Base-by-base conservation (phyloP, 768 basidiomycete species). In the Termitomyces sp. region DNA sequence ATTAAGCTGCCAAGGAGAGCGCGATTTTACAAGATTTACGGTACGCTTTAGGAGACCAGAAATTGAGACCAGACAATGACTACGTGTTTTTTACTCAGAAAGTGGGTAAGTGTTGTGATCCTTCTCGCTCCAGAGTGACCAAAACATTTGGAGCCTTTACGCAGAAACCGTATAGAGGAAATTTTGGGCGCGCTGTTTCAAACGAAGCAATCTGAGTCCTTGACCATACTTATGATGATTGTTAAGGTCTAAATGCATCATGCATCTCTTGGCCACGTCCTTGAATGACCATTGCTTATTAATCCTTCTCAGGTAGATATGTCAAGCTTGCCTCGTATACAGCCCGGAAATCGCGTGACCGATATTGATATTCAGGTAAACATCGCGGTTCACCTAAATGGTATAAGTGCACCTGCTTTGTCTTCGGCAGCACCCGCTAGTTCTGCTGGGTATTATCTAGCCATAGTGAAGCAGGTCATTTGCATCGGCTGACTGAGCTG, bases 401-500 rank as follows among this genome's bases (percentile, higher is more conserved):
- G 33, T 32, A 7, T 32, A 32, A 32, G 6, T 32, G 6, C 33
- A 33, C 33, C 33, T 33, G 96, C 94, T 73, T 85, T 92, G 2
- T 86, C 92, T 8, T 82, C 87, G 13, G 78, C 83, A n/a, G 73
- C 75, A 10, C 26, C 26, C 26, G 26, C 26, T 26, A 4, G 26
- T 26, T 73, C 77, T 32, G 76, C 75, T 40, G 77, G 80, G 26
- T 68, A 80, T 33, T 61, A 65, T 24, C 38, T 56, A 52, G 50
- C 70, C 24, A 58, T 66, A 77, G 22, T 64, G 69, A 50, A 64
- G 73, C 22, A 68, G 70, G 13, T 69, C 75, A 20, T 65, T 70
- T 35, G 57, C 68, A 65, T 75, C 81, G 3, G 83, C 88, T 10
- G 88, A 9, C 78, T 98, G 13, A 54, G 82, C 90, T 26, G 97